phyloP scores from a whole-genome alignment of 345 rosid genomes.

The Ricinus communis region DNA sequence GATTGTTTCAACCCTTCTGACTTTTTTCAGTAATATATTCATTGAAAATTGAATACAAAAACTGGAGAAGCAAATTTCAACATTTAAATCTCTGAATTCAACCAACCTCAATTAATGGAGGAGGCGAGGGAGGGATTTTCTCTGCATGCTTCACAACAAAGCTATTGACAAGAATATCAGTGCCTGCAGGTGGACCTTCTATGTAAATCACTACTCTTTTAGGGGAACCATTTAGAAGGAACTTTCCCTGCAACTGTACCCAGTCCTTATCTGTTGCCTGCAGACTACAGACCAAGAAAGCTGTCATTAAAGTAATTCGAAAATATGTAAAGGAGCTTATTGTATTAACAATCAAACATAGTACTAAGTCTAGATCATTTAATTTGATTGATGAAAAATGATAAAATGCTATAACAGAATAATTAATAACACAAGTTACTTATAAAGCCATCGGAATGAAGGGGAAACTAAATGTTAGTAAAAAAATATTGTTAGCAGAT shows the following conservation, averaged over 20 bases:
- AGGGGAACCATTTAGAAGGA: slow-evolving; percentile 78
- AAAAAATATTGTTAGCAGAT: neutral
- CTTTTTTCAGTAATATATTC: neutral
- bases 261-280: slow-evolving; percentile 79
- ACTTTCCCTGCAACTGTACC: slow-evolving; percentile 76
- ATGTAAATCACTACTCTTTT: slow-evolving; percentile 70
- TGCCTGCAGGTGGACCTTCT: slow-evolving; percentile 92
- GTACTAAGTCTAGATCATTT: neutral
- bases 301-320: too few species aligned
- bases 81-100: neutral
- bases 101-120: slow-evolving; percentile 69
- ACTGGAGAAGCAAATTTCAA: neutral
- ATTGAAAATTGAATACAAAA: neutral
- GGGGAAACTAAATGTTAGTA: neutral
- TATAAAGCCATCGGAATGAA: neutral
- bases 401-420: neutral
- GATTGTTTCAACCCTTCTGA: neutral
- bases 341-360: neutral
- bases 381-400: neutral
- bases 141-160: slow-evolving; percentile 69
- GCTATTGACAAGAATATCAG: slow-evolving; percentile 78
- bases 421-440: neutral
- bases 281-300: slow-evolving; percentile 40
- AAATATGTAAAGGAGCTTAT: neutral
- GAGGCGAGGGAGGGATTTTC: slow-evolving; percentile 58